Evolutionary conservation across 768 basidiomycete species (phyloP), one percentile per base, ranked within the genome.

Genomic region (Gelatoporia subvermispora): DNA sequence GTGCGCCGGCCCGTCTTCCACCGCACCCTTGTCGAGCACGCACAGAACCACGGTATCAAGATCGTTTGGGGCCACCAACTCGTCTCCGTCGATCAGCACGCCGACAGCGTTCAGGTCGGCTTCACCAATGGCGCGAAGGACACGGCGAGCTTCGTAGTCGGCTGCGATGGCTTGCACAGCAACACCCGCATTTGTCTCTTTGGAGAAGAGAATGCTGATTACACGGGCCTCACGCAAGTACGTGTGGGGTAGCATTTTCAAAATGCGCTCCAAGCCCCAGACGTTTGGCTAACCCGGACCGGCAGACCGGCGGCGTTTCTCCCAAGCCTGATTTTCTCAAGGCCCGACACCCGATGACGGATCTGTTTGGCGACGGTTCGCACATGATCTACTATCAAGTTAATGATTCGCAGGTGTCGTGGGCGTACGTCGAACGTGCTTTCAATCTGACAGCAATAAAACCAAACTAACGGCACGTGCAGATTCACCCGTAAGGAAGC

Each of bases 101-200:
- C 57, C 1, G 60, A 56, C 10, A 51, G 48, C 15, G 74, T 71
- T 2, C 48, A 51, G 4, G 72, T 69, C 10, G 54, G 37, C 3
- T 69, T 74, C 50, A 60, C 56, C 31, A 69, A 69, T 42, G 74
- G 72, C 8, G 50, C 50, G 18, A 58, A 47, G 39, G 71, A 67
- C 38, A 63, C 53, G 0, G 72, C 66, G 7, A 66, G 65, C 48
- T 66, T 76, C 44, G 64, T 73, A 3, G 63, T 74, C 8, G 74
- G 73, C 18, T 72, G 71, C 55, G 74, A 75, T 47, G 74, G 74
- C 9, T 58, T 75, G 49, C 73, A 74, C 51, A 70, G 70, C 51
- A 64, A 58, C 43, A 71, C 72, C 10, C 62, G 73, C 2, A 54
- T 52, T 17, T 52, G 61, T 10, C 56, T 74, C 13, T 72, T 73